Evolutionary conservation across 2,329 filamentous ascomycete species (phyloP).

Genomic region (Biscogniauxia marginata): DNA sequence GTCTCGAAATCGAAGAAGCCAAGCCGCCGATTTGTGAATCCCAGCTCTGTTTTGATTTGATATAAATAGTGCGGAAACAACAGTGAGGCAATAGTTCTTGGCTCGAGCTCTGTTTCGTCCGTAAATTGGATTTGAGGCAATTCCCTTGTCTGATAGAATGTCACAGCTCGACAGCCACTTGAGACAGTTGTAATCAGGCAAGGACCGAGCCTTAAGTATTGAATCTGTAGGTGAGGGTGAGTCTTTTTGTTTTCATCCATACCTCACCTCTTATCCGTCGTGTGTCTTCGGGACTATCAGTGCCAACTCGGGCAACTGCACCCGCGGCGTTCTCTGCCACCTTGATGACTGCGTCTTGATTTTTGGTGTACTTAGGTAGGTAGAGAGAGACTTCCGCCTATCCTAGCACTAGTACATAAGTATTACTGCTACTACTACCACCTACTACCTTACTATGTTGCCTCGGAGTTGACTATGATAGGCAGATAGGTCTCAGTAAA

Average conservation of each 20-base stretch:
- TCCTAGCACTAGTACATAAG: not conserved
- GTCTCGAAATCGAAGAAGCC: not conserved
- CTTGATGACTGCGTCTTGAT: not conserved
- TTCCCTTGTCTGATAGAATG: not conserved
- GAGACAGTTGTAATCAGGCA: not conserved
- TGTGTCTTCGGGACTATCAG: not conserved
- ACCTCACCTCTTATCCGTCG: not conserved
- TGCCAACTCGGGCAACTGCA: slow-evolving; percentile 1
- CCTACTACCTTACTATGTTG: no score
- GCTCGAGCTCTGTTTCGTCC: slow-evolving; percentile 1
- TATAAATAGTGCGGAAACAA: slow-evolving; percentile 2
- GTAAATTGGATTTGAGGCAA: not conserved
- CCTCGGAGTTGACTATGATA: not conserved
- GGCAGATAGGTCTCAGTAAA: not conserved
- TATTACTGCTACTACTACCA: not conserved
- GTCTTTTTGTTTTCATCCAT: not conserved
- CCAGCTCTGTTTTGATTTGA: not conserved
- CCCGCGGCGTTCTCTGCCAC: not conserved
- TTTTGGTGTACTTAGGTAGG: not conserved
- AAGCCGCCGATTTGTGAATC: not conserved
- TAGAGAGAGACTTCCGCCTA: not conserved
- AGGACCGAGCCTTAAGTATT: not conserved
- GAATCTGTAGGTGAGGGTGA: not conserved
- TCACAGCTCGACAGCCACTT: not conserved
- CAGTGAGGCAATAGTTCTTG: not conserved